These are phyloP conservation scores for Euryodendron excelsum DNA, from an alignment of 148 eudicot species.

Conservation along the genomic window DNA sequence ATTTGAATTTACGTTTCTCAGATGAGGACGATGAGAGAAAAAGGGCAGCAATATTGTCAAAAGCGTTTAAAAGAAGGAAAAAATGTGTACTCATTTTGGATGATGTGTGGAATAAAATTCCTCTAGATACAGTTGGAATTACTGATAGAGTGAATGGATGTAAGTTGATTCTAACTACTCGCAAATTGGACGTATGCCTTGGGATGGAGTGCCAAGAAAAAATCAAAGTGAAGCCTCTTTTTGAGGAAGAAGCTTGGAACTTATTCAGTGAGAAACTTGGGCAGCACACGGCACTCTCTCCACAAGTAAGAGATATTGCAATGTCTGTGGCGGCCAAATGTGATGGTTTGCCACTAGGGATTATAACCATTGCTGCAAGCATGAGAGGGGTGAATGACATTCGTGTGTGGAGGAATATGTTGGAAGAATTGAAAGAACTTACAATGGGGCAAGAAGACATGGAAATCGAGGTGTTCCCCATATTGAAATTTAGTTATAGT, in stretches of 20 bases:
- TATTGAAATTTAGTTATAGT: constrained; percentile 22
- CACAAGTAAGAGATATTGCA: constrained; percentile 8
- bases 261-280: constrained; percentile 3
- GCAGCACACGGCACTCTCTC: neutral
- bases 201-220: constrained; percentile 13
- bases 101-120: constrained; percentile 4
- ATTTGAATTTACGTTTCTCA: neutral
- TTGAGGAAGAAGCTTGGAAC: constrained; percentile 27
- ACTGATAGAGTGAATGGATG: constrained; percentile 6
- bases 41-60: neutral
- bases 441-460: neutral
- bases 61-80: neutral
- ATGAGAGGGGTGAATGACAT: constrained; percentile 24
- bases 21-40: neutral
- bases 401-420: constrained; percentile 18
- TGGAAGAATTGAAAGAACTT: neutral
- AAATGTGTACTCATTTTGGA: neutral
- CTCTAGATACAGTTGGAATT: neutral
- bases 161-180: constrained; percentile 32
- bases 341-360: constrained; percentile 29
- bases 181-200: constrained; percentile 31
- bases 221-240: constrained; percentile 25
- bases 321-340: constrained; percentile 25
- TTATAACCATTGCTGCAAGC: constrained; percentile 23
- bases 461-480: constrained; percentile 14